Conservation (phyloP, 2,329 filamentous ascomycete genomes). For the Nemania sp. region DNA sequence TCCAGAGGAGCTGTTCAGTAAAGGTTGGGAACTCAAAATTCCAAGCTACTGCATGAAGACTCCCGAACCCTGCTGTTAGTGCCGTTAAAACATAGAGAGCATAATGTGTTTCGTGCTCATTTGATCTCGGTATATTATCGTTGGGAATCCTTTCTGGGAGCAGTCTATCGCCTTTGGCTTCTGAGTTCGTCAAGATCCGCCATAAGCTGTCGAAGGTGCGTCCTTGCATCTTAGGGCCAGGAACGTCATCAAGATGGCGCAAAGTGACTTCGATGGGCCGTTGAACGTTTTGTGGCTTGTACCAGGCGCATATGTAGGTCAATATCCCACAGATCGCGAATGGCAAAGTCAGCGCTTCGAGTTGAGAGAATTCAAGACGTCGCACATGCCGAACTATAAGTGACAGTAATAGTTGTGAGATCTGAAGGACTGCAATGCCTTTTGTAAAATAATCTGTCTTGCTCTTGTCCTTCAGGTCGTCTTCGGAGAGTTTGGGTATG, state of each 20-base stretch:
- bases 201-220: conserved; percentile 5
- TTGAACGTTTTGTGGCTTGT: conserved; percentile 10
- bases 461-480: conserved; percentile 16
- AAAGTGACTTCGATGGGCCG: not conserved
- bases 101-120: conserved; percentile 1
- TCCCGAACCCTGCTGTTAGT: conserved; percentile 8
- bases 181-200: not conserved
- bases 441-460: conserved; percentile 12
- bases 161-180: not conserved
- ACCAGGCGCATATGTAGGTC: conserved; percentile 8
- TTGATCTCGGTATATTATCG: conserved; percentile 11
- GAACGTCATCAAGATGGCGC: not conserved
- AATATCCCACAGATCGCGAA: conserved; percentile 5
- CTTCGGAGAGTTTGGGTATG: not conserved
- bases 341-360: conserved; percentile 15
- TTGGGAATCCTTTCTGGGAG: not conserved
- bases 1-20: conserved; percentile 15
- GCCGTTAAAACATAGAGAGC: conserved; percentile 7
- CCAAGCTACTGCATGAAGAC: conserved; percentile 19
- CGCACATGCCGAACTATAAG: not conserved
- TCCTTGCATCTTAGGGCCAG: not conserved
- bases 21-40: conserved; percentile 15
- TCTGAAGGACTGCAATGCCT: conserved; percentile 1
- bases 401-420: conserved; percentile 8
- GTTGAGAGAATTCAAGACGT: conserved; percentile 10